A percentile compares a stretch with the other conserved stretches of the same genome.
These are phyloP conservation scores for Thielaviopsis musarum DNA, from an alignment of 2,329 filamentous ascomycete species.

Conservation along the genomic window DNA sequence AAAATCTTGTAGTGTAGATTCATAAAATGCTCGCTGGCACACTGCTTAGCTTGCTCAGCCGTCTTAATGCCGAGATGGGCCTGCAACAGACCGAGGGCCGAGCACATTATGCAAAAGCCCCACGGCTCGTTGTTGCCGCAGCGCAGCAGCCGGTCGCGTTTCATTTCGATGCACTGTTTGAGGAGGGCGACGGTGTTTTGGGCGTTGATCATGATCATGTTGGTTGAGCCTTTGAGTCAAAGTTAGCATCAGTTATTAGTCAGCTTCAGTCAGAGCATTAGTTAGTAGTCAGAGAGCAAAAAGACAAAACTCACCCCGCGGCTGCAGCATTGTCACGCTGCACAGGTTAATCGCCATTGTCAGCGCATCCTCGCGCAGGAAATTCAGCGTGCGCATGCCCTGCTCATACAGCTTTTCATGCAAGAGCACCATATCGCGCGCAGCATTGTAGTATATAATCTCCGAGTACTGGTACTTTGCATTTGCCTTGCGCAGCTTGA, in stretches of 20 bases:
- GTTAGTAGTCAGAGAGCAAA: constrained; percentile 14
- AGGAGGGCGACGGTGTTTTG: constrained; percentile 43
- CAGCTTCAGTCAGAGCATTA: too few species aligned
- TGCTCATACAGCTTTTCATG: constrained; percentile 43
- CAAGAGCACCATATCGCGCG: constrained; percentile 43
- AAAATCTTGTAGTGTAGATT: constrained; percentile 40
- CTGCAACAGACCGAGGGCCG: constrained; percentile 40
- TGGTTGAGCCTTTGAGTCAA: constrained; percentile 27
- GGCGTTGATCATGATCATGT: constrained; percentile 46
- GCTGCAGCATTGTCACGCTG: constrained; percentile 43
- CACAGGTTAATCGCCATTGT: constrained; percentile 44
- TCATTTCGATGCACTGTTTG: constrained; percentile 42
- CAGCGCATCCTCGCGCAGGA: constrained; percentile 41
- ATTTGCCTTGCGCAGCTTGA: constrained; percentile 41
- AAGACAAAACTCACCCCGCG: constrained; percentile 18
- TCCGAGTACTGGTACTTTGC: constrained; percentile 47
- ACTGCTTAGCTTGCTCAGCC: constrained; percentile 38
- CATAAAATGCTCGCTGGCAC: constrained; percentile 41
- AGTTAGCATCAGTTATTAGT: background rate
- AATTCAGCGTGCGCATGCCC: constrained; percentile 41
- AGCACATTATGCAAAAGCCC: constrained; percentile 48
- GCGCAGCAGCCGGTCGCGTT: constrained; percentile 42
- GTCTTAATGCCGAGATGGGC: constrained; percentile 42
- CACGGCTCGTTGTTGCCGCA: constrained; percentile 48
- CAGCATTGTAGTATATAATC: constrained; percentile 46